Percentiles rank a stretch among this genome's conserved stretches.
Conservation (phyloP, 2,329 filamentous ascomycete species). For the Verticillium nonalfalfae region DNA sequence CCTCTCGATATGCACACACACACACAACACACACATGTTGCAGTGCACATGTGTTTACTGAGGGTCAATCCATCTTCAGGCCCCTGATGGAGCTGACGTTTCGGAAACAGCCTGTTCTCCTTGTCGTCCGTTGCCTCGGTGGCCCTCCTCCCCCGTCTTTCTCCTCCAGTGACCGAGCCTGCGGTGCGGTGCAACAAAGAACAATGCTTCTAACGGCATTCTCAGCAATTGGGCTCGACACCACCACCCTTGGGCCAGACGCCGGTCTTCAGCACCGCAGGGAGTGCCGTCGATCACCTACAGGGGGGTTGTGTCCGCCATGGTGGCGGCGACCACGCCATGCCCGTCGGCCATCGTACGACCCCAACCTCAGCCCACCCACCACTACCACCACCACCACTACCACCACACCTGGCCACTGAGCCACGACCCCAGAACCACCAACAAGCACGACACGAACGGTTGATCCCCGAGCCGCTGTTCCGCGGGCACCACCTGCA, state of each 20-base stretch:
- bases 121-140: background rate
- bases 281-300: background rate
- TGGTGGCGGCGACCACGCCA: background rate
- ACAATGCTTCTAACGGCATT: background rate
- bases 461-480: background rate
- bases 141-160: background rate
- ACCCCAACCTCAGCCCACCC: background rate
- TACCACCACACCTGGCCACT: background rate
- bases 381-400: no score
- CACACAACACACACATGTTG: no score
- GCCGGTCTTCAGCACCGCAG: background rate
- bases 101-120: background rate
- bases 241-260: background rate
- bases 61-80: background rate
- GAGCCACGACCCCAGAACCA: background rate
- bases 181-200: background rate
- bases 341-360: background rate
- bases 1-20: background rate
- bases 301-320: background rate
- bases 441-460: background rate
- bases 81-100: background rate
- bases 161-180: background rate
- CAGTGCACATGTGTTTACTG: background rate
- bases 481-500: background rate
- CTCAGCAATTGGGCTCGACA: background rate